Percentiles rank a stretch among this genome's conserved stretches.
These are phyloP conservation scores for Tulasnella sp. DNA, from an alignment of 768 basidiomycete species.

Conservation along the genomic window DNA sequence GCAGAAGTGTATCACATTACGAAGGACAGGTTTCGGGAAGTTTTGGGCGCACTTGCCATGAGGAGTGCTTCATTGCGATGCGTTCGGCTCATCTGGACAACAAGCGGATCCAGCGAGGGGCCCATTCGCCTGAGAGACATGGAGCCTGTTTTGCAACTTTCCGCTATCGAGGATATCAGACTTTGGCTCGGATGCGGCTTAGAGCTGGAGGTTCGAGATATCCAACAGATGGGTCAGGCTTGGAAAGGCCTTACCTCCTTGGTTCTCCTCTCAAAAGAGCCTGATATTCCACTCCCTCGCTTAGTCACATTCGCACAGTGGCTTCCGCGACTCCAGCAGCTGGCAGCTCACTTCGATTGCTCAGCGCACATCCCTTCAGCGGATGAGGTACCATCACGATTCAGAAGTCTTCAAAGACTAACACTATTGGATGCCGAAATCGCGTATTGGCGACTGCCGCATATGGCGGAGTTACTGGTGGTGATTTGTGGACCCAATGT, in stretches of 20 bases:
- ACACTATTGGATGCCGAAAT: not conserved
- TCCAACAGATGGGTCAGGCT: not conserved
- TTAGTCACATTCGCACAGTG: not conserved
- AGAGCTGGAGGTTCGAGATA: not conserved
- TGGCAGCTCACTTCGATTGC: not conserved
- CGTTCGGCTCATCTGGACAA: not conserved
- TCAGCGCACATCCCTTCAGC: not conserved
- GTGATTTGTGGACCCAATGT: not conserved
- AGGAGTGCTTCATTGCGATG: not conserved
- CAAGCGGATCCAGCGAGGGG: not conserved
- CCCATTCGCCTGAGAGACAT: not conserved
- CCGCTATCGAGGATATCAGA: not conserved
- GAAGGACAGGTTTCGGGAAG: not conserved
- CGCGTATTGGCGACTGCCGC: not conserved
- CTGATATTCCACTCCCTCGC: not conserved
- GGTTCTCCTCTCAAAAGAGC: not conserved
- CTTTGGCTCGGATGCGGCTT: not conserved
- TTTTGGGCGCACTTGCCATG: not conserved
- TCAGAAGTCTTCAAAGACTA: not conserved
- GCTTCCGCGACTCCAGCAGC: not conserved
- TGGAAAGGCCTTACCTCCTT: not conserved
- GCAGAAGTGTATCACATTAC: not conserved
- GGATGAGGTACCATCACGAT: not conserved
- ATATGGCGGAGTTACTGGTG: not conserved
- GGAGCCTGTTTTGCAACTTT: not conserved